phyloP scores from a whole-genome alignment of 2,329 filamentous ascomycete species.

The Colletotrichum nymphaeae region DNA sequence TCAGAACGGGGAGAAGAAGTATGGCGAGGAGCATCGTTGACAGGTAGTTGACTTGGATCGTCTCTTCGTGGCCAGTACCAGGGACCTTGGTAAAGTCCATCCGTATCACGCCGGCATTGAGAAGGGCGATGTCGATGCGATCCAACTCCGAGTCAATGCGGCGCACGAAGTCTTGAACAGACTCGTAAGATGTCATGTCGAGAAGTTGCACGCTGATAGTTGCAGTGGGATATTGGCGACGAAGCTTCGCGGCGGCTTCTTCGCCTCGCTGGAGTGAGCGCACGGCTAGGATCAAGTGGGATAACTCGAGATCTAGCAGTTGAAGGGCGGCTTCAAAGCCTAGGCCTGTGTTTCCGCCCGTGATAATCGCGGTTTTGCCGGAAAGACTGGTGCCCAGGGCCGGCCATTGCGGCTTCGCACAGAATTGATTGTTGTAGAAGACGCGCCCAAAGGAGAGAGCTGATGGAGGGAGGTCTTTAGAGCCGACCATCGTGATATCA shows the following conservation, averaged over 20 bases:
- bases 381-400: slow-evolving; percentile 41
- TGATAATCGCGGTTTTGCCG: slow-evolving; percentile 57
- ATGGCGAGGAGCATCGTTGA: slow-evolving; percentile 48
- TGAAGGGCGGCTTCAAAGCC: slow-evolving; percentile 56
- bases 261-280: slow-evolving; percentile 56
- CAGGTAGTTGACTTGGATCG: slow-evolving; percentile 54
- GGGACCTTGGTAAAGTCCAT: slow-evolving; percentile 38
- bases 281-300: slow-evolving; percentile 58
- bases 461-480: neutral
- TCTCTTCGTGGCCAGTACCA: slow-evolving; percentile 51
- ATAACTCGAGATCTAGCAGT: slow-evolving; percentile 51
- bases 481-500: neutral
- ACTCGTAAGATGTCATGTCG: slow-evolving; percentile 60
- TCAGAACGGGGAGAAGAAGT: slow-evolving; percentile 47
- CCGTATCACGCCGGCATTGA: slow-evolving; percentile 56
- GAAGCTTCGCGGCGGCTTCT: slow-evolving; percentile 48
- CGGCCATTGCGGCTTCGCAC: slow-evolving; percentile 38
- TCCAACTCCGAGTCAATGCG: slow-evolving; percentile 46
- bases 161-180: slow-evolving; percentile 54
- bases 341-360: slow-evolving; percentile 60
- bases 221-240: slow-evolving; percentile 42
- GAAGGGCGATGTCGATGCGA: slow-evolving; percentile 55
- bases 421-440: slow-evolving; percentile 44
- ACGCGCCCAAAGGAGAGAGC: neutral
- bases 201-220: slow-evolving; percentile 60